Evolutionary conservation across 148 eudicot species (phyloP).

Genomic region (Oxyria digyna): DNA sequence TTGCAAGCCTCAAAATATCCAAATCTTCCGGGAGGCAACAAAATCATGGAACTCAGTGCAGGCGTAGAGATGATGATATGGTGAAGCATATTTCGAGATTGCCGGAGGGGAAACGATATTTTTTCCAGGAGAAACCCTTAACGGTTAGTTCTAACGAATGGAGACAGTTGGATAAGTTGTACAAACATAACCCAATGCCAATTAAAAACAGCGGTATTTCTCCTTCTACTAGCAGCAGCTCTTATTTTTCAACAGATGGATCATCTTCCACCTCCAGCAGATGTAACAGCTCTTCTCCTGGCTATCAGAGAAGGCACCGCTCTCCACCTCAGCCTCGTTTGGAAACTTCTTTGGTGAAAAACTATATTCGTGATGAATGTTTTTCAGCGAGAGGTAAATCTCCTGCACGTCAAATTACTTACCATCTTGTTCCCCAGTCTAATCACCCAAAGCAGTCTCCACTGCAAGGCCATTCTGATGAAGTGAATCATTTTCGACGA

Average conservation of each 20-base stretch:
- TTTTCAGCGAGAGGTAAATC: slow-evolving; percentile 16
- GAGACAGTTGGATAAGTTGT: slow-evolving; percentile 57
- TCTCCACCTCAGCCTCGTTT: slow-evolving; percentile 22
- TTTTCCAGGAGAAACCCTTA: slow-evolving; percentile 41
- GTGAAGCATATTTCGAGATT: slow-evolving; percentile 65
- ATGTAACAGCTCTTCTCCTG: slow-evolving; percentile 36
- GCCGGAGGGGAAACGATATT: slow-evolving; percentile 55
- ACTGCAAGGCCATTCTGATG: slow-evolving; percentile 10
- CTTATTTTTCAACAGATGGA: slow-evolving; percentile 42
- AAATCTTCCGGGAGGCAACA: slow-evolving; percentile 23
- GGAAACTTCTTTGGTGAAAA: slow-evolving; percentile 22
- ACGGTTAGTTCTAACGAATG: slow-evolving; percentile 68
- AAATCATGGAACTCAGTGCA: slow-evolving; percentile 20
- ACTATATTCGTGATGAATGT: slow-evolving; percentile 14
- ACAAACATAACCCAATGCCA: slow-evolving; percentile 20
- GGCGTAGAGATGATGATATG: slow-evolving; percentile 44
- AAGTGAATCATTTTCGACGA: slow-evolving; percentile 13
- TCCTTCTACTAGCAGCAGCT: slow-evolving; percentile 47
- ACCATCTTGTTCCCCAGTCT: slow-evolving; percentile 16
- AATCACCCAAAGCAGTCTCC: slow-evolving; percentile 18
- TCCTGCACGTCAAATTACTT: slow-evolving; percentile 22
- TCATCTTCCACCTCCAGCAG: slow-evolving; percentile 42
- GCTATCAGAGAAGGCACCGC: slow-evolving; percentile 22
- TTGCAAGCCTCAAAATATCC: slow-evolving; percentile 17
- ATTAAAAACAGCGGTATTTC: slow-evolving; percentile 14